Evolutionary conservation across 176 grass and related monocot genomes (phyloP).

Genomic region (Carex scoparia): DNA sequence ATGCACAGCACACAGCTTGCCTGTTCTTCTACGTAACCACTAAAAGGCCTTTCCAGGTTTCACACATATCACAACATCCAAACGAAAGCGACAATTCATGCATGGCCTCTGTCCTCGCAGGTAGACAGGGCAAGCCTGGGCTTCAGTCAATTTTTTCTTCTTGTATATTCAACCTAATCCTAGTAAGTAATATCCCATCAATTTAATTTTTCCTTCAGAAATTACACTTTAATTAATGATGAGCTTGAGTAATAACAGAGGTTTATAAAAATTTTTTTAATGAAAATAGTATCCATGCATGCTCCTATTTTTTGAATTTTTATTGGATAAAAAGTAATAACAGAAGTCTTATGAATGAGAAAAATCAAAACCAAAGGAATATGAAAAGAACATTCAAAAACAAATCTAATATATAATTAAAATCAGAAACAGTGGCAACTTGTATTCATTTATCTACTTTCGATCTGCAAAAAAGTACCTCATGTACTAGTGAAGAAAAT

Average conservation of each 20-base stretch:
- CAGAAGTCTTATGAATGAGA: too few species aligned
- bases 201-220: neutral
- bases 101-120: conserved; percentile 16
- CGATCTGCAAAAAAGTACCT: too few species aligned
- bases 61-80: conserved; percentile 4
- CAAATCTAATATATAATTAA: too few species aligned
- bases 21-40: neutral
- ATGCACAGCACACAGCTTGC: conserved; percentile 1
- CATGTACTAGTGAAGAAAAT: too few species aligned
- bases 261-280: too few species aligned
- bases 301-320: too few species aligned
- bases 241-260: neutral
- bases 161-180: neutral
- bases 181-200: neutral
- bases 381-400: too few species aligned
- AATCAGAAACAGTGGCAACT: too few species aligned
- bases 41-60: conserved; percentile 12
- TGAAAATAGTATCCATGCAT: too few species aligned
- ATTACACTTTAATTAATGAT: neutral
- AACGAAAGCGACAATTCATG: conserved; percentile 23
- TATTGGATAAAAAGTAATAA: too few species aligned
- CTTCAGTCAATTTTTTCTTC: neutral
- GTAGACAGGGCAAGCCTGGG: neutral
- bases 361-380: too few species aligned
- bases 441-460: too few species aligned